Percentiles rank a stretch among this genome's conserved stretches.
These are phyloP conservation scores for Phytophthora cactorum DNA, from an alignment of 352 stramenopile species.

Conservation along the genomic window DNA sequence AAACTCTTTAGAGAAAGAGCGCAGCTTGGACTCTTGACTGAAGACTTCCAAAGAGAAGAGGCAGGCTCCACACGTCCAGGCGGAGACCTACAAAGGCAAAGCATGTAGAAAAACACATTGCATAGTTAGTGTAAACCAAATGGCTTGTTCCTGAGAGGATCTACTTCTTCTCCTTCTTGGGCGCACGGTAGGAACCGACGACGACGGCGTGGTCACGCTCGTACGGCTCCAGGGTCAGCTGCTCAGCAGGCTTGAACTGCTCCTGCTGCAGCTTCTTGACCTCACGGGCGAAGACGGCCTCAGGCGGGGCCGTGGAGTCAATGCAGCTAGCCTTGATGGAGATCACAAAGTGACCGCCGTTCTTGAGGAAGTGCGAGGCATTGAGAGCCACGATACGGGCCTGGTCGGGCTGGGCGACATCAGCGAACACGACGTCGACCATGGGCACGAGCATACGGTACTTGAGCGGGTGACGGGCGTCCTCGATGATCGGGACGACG, in stretches of 20 bases:
- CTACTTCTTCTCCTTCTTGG: constrained; percentile 95
- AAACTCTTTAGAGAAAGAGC: constrained; percentile 24
- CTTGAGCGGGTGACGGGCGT: constrained; percentile 97
- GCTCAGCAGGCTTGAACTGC: constrained; percentile 99
- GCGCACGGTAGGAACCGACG: constrained; percentile 95
- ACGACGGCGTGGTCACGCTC: constrained; percentile 99
- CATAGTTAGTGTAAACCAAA: constrained; percentile 44
- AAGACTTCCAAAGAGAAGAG: constrained; percentile 19
- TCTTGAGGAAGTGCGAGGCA: constrained; percentile 99
- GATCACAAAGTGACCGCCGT: constrained; percentile 99
- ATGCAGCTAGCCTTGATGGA: constrained; percentile 99
- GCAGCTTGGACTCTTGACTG: constrained; percentile 26
- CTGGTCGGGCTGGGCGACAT: constrained; percentile 99
- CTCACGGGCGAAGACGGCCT: constrained; percentile 97
- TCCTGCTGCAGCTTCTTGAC: constrained; percentile 98
- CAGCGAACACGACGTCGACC: constrained; percentile 99
- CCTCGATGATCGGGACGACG: constrained; percentile 99
- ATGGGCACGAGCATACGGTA: constrained; percentile 99
- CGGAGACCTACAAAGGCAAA: constrained; percentile 42
- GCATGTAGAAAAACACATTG: constrained; percentile 46
- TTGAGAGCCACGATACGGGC: constrained; percentile 99
- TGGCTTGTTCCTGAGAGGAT: constrained; percentile 22
- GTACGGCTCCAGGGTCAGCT: constrained; percentile 99
- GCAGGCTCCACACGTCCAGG: constrained; percentile 35
- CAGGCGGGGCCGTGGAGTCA: constrained; percentile 97